Evolutionary conservation across 352 stramenopile species (phyloP).

Genomic region (Globisporangium recalcitrans): DNA sequence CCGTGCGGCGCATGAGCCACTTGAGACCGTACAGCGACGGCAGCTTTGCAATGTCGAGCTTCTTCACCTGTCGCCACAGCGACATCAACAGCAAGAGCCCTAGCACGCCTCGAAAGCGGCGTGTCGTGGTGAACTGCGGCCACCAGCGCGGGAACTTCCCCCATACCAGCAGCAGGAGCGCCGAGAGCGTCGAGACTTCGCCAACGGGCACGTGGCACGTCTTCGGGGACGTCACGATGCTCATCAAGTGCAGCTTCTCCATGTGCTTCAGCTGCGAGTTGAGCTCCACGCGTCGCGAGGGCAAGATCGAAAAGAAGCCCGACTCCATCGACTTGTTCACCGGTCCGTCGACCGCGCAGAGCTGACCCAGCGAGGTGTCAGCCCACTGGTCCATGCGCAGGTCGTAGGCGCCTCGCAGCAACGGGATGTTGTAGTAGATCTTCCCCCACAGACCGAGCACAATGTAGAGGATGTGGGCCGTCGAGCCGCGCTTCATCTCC

Average conservation of each 20-base stretch:
- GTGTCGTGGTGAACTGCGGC: conserved; percentile 9
- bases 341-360: background rate
- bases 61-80: conserved; percentile 29
- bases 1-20: conserved; percentile 57
- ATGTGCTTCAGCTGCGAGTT: conserved; percentile 50
- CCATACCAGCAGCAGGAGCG: conserved; percentile 1
- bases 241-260: conserved; percentile 57
- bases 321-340: conserved; percentile 5
- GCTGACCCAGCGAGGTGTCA: background rate
- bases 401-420: conserved; percentile 31
- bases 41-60: conserved; percentile 62
- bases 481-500: conserved; percentile 25
- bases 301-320: background rate
- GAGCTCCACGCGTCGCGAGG: conserved; percentile 25
- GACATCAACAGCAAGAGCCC: conserved; percentile 20
- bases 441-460: conserved; percentile 36
- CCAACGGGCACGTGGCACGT: conserved; percentile 29
- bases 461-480: conserved; percentile 34
- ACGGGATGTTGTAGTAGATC: conserved; percentile 31
- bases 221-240: conserved; percentile 60
- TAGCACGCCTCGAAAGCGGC: conserved; percentile 14
- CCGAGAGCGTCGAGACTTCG: conserved; percentile 20
- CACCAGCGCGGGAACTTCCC: conserved; percentile 25
- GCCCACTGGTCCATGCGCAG: conserved; percentile 59
- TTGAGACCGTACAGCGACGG: conserved; percentile 49